Base-by-base conservation (phyloP, 2,329 filamentous ascomycete species). In the Paraphaeosphaeria minitans region DNA sequence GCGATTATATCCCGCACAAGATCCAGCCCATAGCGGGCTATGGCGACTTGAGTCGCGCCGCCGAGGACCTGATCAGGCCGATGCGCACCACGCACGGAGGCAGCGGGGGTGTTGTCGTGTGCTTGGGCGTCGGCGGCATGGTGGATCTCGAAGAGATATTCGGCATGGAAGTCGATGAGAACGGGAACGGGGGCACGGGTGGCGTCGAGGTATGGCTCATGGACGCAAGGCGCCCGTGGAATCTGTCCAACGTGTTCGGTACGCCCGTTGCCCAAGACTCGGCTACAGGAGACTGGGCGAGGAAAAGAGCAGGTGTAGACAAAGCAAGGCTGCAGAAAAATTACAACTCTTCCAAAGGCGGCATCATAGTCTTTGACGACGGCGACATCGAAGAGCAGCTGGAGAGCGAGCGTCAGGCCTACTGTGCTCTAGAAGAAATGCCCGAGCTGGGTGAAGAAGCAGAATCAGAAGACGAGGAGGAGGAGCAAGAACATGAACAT, bases 1-100 rank as follows among this genome's bases (percentile, higher is more conserved):
- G 94, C 83, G 95, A 99, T 82, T 98, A 96, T 75, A 96, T 99
- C 67, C 91, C 90, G 14, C 94, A 98, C 81, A 98, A 97, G 79
- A 97, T 98, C 72, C 92, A 97, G 71, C 95, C 95, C 1, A 89
- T 99, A 55, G 87, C 92, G 21, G 95, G 95, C 56, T 98, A 97
- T 86, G 89, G 87, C 65, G 95, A 98, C 75, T 86, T 99, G 48
- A 85, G 91, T 72, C 88, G 87, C 67, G 89, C 89, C 22, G 93
- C 93, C 47, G 85, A 86, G 71, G 88, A 93, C 65, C 83, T 96
- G 46, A 90, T 97, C 42, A 84, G 83, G 55, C 93, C 93, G 12
- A 93, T 97, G 91, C 93, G 92, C 83, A 88, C 90, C 71, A 87
- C 87, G 31, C 85, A 90, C 57, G 94, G 94, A 24, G 94, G 94